Percentiles rank a stretch among this genome's conserved stretches.
Conservation (phyloP, 768 basidiomycete genomes). For the Lanmaoa rubissima region DNA sequence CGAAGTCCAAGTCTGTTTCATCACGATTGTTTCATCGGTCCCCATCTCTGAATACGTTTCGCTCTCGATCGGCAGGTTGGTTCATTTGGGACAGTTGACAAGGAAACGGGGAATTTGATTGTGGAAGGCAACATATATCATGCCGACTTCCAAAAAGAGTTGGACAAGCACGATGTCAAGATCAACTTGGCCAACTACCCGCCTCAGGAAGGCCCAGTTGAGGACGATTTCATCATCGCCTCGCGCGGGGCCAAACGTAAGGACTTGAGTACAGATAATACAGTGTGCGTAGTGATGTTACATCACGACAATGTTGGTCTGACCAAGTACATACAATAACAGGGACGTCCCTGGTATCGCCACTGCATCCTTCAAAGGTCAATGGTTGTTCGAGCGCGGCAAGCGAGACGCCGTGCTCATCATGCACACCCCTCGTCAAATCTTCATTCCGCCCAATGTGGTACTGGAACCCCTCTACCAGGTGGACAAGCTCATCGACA, state of each 20-base stretch:
- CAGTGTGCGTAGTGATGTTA: slow-evolving; percentile 15
- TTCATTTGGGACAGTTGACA: slow-evolving; percentile 34
- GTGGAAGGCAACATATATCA: slow-evolving; percentile 38
- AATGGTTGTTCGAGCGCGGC: slow-evolving; percentile 29
- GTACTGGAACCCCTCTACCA: slow-evolving; percentile 28
- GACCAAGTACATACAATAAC: background rate
- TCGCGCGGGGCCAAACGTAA: slow-evolving; percentile 17
- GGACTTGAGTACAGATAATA: slow-evolving; percentile 8
- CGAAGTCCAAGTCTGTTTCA: slow-evolving; percentile 22
- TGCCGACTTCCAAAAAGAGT: slow-evolving; percentile 11
- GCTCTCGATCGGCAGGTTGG: slow-evolving; percentile 28
- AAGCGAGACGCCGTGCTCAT: slow-evolving; percentile 33
- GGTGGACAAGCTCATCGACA: slow-evolving; percentile 27
- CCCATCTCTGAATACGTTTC: background rate
- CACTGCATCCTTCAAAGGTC: slow-evolving; percentile 29
- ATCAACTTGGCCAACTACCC: slow-evolving; percentile 17
- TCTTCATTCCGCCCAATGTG: slow-evolving; percentile 16
- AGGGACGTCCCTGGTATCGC: slow-evolving; percentile 20
- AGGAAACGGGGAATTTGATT: slow-evolving; percentile 30
- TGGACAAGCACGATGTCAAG: slow-evolving; percentile 12
- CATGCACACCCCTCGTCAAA: slow-evolving; percentile 29
- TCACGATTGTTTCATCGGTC: background rate
- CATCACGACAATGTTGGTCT: background rate
- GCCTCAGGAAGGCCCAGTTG: slow-evolving; percentile 16
- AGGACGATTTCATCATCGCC: slow-evolving; percentile 24